Percentiles rank a stretch among this genome's conserved stretches.
Evolutionary conservation across 371 early-diverging fungal species (phyloP).

Genomic region (Ecytonucleospora hepatopenaei): DNA sequence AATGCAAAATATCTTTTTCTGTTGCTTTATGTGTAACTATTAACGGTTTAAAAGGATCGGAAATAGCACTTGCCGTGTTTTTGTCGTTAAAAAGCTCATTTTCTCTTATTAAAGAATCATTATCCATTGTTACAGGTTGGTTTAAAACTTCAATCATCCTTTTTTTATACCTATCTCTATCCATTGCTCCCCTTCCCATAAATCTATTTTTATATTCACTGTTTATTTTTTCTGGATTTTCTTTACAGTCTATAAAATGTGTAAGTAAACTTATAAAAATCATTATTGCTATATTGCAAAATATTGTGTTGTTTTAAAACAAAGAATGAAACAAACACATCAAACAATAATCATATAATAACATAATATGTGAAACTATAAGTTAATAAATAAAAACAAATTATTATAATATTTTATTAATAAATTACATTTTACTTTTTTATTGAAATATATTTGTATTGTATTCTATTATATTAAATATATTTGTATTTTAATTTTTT

Average conservation of each 20-base stretch:
- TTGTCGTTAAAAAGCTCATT: neutral
- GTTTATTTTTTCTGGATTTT: neutral
- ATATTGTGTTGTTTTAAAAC: too few species aligned
- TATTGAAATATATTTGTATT: neutral
- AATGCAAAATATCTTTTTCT: neutral
- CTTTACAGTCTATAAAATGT: neutral
- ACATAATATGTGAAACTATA: too few species aligned
- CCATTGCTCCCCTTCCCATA: neutral
- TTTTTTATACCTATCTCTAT: neutral
- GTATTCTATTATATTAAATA: neutral
- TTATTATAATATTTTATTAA: neutral
- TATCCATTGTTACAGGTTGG: neutral
- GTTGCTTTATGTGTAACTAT: neutral
- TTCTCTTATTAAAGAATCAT: neutral
- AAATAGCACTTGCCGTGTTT: neutral
- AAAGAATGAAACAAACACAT: too few species aligned
- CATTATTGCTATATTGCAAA: too few species aligned
- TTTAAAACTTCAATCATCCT: neutral
- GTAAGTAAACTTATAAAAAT: too few species aligned
- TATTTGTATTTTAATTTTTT: constrained; percentile 1
- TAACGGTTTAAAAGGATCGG: neutral
- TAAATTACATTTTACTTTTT: neutral
- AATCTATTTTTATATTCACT: neutral
- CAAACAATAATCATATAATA: too few species aligned
- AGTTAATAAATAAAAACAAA: neutral